Conservation (phyloP, 306 rosid genomes). For the Corylus americana region DNA sequence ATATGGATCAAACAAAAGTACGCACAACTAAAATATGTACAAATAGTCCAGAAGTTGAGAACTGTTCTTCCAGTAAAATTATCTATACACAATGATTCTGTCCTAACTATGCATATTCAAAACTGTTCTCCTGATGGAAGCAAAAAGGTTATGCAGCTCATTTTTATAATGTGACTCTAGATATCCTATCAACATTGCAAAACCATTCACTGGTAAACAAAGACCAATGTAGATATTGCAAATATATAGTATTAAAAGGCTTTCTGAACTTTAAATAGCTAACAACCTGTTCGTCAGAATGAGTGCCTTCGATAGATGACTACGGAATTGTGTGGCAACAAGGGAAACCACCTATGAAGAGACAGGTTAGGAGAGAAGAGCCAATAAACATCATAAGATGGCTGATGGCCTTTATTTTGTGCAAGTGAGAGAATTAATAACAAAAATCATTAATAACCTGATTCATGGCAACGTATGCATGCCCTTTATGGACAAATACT, state of each 20-base stretch:
- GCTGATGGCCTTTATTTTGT: constrained; percentile 7
- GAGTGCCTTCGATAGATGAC: constrained; percentile 77
- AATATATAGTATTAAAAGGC: neutral
- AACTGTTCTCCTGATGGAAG: neutral
- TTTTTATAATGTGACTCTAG: neutral
- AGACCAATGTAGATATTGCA: neutral
- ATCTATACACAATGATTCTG: neutral
- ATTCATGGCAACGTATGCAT: constrained; percentile 77
- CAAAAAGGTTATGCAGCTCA: neutral
- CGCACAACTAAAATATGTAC: neutral
- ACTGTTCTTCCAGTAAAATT: neutral
- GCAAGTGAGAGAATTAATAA: constrained; percentile 15
- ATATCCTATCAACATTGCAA: neutral
- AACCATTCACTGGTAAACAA: neutral
- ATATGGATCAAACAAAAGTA: neutral
- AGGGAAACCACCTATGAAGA: constrained; percentile 70
- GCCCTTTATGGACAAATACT: constrained; percentile 75
- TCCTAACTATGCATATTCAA: neutral
- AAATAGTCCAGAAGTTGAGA: neutral
- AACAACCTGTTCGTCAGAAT: constrained; percentile 81
- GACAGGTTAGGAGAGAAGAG: constrained; percentile 14
- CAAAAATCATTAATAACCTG: constrained; percentile 59
- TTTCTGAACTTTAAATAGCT: constrained; percentile 20
- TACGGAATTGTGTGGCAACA: constrained; percentile 76
- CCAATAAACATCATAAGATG: constrained; percentile 22